Conservation (phyloP, 768 basidiomycete species). For the Trametes coccinea region DNA sequence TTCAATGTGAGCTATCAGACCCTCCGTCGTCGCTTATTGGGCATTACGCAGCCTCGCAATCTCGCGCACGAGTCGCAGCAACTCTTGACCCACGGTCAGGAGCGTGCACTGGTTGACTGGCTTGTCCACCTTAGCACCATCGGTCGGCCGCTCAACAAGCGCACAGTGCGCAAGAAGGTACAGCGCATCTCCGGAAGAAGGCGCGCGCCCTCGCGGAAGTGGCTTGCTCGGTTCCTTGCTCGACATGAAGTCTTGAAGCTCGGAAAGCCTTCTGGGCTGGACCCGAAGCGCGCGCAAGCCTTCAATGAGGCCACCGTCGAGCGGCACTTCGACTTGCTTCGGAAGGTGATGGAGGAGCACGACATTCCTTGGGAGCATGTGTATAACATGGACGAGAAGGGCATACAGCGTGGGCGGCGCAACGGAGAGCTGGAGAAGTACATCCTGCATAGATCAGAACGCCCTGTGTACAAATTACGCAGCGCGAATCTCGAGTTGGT, state of each 20-base stretch:
- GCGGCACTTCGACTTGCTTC: slow-evolving; percentile 14
- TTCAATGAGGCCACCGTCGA: slow-evolving; percentile 33
- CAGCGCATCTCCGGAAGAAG: slow-evolving; percentile 1
- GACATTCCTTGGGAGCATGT: slow-evolving; percentile 10
- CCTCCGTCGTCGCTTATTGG: slow-evolving; percentile 2
- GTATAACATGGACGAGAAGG: slow-evolving; percentile 29
- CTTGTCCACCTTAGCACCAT: slow-evolving; percentile 9
- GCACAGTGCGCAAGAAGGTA: slow-evolving; percentile 17
- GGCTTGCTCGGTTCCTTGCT: slow-evolving; percentile 28
- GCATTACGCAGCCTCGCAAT: slow-evolving; percentile 1
- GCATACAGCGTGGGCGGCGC: slow-evolving; percentile 20
- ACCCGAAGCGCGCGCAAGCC: slow-evolving; percentile 35
- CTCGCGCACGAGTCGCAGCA: slow-evolving; percentile 20
- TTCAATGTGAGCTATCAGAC: neutral
- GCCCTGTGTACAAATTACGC: slow-evolving; percentile 23
- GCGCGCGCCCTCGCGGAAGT: slow-evolving; percentile 9
- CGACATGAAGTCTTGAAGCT: slow-evolving; percentile 25
- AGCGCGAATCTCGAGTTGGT: slow-evolving; percentile 43
- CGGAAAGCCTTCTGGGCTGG: slow-evolving; percentile 32
- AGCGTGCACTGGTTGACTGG: slow-evolving; percentile 27
- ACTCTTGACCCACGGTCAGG: slow-evolving; percentile 21
- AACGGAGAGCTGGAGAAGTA: slow-evolving; percentile 1
- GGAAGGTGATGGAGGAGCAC: slow-evolving; percentile 4
- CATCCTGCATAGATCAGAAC: slow-evolving; percentile 20
- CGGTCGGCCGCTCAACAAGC: slow-evolving; percentile 20